Conservation (phyloP, 148 eudicot species). For the Hydrangea macrophylla region DNA sequence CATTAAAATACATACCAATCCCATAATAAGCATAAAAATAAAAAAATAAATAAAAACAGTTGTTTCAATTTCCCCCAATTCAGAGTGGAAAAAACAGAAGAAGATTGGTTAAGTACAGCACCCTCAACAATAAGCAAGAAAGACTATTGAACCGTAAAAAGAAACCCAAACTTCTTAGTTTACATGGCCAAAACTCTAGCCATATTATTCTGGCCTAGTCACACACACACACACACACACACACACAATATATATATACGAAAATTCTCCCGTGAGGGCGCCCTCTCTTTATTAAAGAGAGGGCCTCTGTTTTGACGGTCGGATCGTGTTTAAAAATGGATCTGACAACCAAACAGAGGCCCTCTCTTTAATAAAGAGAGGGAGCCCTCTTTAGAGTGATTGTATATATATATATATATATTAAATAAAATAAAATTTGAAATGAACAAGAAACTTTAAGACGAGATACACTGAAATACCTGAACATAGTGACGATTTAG, state of each 20-base stretch:
- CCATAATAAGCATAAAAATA: not conserved
- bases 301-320: too few relatives aligned
- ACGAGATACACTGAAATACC: constrained; percentile 36
- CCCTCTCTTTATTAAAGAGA: too few relatives aligned
- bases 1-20: not conserved
- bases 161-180: not conserved
- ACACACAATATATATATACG: too few relatives aligned
- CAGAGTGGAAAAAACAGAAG: not conserved
- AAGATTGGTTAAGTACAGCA: too few relatives aligned
- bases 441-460: constrained; percentile 3
- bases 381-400: too few relatives aligned
- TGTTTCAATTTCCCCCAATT: not conserved
- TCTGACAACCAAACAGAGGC: too few relatives aligned
- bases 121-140: not conserved
- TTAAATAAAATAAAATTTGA: too few relatives aligned
- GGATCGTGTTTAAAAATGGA: too few relatives aligned
- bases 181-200: not conserved
- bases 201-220: not conserved
- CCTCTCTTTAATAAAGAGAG: too few relatives aligned
- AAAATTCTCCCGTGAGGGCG: too few relatives aligned
- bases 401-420: too few relatives aligned
- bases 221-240: too few relatives aligned
- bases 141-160: not conserved
- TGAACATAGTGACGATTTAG: constrained; percentile 79
- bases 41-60: not conserved